These are phyloP conservation scores for Actinidia polygama DNA, from an alignment of 179 eudicot genomes.

Conservation along the genomic window DNA sequence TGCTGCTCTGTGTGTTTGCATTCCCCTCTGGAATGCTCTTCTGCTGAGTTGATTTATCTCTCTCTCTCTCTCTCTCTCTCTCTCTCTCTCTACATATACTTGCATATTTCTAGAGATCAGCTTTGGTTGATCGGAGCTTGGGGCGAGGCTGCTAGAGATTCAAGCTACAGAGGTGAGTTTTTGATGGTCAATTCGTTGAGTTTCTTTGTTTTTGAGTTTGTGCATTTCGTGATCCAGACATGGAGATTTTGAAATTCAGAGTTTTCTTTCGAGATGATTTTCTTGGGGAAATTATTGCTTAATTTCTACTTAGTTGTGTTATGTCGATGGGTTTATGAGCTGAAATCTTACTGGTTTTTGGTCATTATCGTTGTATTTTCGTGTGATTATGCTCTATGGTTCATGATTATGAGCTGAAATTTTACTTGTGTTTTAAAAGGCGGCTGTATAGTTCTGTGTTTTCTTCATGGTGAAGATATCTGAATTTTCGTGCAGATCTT, in stretches of 20 bases:
- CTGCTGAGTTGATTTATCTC: constrained; percentile 16
- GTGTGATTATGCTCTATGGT: neutral
- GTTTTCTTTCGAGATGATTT: neutral
- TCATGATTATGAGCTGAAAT: neutral
- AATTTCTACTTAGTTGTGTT: neutral
- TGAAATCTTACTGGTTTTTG: neutral
- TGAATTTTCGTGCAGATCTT: neutral
- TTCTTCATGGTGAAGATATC: constrained; percentile 8
- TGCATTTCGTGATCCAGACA: constrained; percentile 8
- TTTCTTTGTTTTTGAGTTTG: neutral
- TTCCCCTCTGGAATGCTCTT: constrained; percentile 26
- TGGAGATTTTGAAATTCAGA: constrained; percentile 8
- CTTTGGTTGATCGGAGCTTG: constrained; percentile 2
- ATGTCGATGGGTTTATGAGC: neutral
- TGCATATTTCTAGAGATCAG: neutral
- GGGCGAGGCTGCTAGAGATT: neutral
- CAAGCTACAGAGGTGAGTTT: constrained; percentile 13
- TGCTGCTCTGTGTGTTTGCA: constrained; percentile 18
- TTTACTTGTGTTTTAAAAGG: too few relatives aligned
- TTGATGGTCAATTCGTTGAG: neutral
- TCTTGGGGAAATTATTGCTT: neutral
- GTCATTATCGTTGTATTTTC: neutral
- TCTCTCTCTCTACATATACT: neutral
- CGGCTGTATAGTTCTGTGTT: constrained; percentile 1
- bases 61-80: neutral